Base-by-base conservation (phyloP, 2,329 filamentous ascomycete species). In the Sclerotinia nivalis region DNA sequence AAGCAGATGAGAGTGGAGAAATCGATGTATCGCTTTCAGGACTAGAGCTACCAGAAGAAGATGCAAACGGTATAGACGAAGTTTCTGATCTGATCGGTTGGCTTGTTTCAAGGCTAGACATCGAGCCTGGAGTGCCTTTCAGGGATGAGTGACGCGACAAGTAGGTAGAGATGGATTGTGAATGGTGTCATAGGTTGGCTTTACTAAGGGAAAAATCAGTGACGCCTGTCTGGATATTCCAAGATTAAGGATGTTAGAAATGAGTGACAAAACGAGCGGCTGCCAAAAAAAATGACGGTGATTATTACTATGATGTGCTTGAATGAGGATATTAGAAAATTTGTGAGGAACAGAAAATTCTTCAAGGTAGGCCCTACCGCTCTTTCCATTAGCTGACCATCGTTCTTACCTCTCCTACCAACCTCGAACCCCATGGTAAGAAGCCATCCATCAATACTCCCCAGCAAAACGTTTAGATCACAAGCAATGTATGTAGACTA, bases 241-340 rank as follows among this genome's bases (percentile, higher is more conserved):
- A n/a, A 28, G 61, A 18, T 40, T 52, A 65, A 22, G 9, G 10
- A 65, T 65, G 10, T 13, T 43, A 18, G 15, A 22, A 52, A 52
- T 28, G n/a, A 54, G 49, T 9, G 34, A 40, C 22, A 13, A 52
- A 65, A 65, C 1, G 61, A 65, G 61, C 6, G 61, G 34, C 61
- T 52, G 34, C 18, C 61, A 52, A 65, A 40, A 65, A 64, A 22
- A 40, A 28, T 64, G 49, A 43, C 34, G 47, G 10, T 43, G 9
- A 2, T 28, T 12, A 2, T 65, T 52, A 28, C 47, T 22, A 52
- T 28, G 9, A 64, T 60, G n/a, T 45, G 15, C 20, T 20, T 22
- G 1, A 45, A 28, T 6, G 9, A 40, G 8, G 28, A 50, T 4
- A 13, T 31, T 0, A 9, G n/a, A 12, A 2, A 22, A 22, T 13